Evolutionary conservation across 1,284 basidiomycete genomes (phyloP), one percentile per base, ranked within the genome.

Genomic region (Mycosarcoma mackinlayi): DNA sequence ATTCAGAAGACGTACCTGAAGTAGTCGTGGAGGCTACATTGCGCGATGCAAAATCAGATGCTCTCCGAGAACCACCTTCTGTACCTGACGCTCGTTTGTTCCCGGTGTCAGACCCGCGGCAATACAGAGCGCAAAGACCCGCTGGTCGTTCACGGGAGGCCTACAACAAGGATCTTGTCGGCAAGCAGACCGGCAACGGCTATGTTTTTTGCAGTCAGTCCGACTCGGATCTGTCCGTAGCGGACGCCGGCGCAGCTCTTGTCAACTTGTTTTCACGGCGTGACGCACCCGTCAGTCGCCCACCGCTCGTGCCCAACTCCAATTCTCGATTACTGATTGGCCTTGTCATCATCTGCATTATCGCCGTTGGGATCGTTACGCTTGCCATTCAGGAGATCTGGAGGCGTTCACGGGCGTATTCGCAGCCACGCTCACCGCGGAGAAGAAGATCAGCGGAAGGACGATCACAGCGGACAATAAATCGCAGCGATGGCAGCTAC

Each of bases 221-320:
- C 6, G 54, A 66, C n/a, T 27, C 62, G 11, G 35, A 56, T 19
- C 39, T 48, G 6, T 57, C 42, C 25, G 56, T 64, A 28, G 51
- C 55, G 14, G 39, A 34, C 10, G 56, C 67, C 3, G 47, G 61
- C 11, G 50, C 58, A 30, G 63, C 68, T 6, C 31, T 66, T n/a
- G 50, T 50, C 28, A 61, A 50, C 7, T 41, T 71, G 9, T 62
- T 71, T 33, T 44, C 63, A 8, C 63, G 59, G 24, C 57, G 63
- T 3, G 63, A 71, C 31, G 35, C 55, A 7, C 49, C 53, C 9
- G 49, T 67, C 56, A 66, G 59, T 45, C 59, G 60, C 14, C 69
- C 69, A 11, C 69, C 69, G 5, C 27, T 72, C 44, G 51, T 72
- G 4, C 69, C 69, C 33, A 72, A 67, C 49, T 72, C 69, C 8